A percentile compares a stretch with the other conserved stretches of the same genome.
Evolutionary conservation across 805 yeast species (phyloP).

Genomic region (Saturnispora gosingensis): DNA sequence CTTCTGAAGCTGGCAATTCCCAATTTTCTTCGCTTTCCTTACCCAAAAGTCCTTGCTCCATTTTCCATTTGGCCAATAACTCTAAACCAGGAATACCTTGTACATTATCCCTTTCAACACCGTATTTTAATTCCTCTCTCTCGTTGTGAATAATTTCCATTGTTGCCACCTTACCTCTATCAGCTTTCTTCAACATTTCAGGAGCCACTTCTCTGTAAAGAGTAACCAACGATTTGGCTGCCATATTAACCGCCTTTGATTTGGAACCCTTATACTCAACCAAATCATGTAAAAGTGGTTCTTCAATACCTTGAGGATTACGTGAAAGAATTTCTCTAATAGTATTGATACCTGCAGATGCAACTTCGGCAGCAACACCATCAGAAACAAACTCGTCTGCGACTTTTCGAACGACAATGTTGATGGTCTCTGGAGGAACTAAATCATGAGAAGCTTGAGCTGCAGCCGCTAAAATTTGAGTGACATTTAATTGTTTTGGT

Average conservation of each 20-base stretch:
- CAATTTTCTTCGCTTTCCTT: slow-evolving; percentile 52
- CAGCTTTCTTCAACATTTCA: slow-evolving; percentile 82
- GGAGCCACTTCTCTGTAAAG: slow-evolving; percentile 94
- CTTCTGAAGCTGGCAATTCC: slow-evolving; percentile 50
- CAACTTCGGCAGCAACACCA: slow-evolving; percentile 97
- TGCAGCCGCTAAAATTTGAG: slow-evolving; percentile 92
- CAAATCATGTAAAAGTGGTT: slow-evolving; percentile 79
- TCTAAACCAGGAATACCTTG: slow-evolving; percentile 89
- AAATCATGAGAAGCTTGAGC: slow-evolving; percentile 96
- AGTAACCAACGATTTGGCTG: slow-evolving; percentile 80
- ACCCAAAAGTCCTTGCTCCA: slow-evolving; percentile 45
- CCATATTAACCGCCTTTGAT: slow-evolving; percentile 88
- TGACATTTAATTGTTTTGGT: slow-evolving; percentile 90
- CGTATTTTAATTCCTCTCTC: slow-evolving; percentile 50
- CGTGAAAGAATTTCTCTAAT: slow-evolving; percentile 88
- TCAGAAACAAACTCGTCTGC: slow-evolving; percentile 98
- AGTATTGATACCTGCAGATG: slow-evolving; percentile 95
- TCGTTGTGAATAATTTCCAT: slow-evolving; percentile 61
- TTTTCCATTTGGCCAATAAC: slow-evolving; percentile 78
- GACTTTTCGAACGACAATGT: slow-evolving; percentile 74
- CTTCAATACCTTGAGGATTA: slow-evolving; percentile 91
- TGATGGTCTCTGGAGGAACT: slow-evolving; percentile 90
- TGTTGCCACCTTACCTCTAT: slow-evolving; percentile 87
- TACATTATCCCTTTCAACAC: slow-evolving; percentile 55
- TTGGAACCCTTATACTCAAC: slow-evolving; percentile 88